phyloP scores from a whole-genome alignment of 768 basidiomycete genomes.

The Termitomyces sp. region DNA sequence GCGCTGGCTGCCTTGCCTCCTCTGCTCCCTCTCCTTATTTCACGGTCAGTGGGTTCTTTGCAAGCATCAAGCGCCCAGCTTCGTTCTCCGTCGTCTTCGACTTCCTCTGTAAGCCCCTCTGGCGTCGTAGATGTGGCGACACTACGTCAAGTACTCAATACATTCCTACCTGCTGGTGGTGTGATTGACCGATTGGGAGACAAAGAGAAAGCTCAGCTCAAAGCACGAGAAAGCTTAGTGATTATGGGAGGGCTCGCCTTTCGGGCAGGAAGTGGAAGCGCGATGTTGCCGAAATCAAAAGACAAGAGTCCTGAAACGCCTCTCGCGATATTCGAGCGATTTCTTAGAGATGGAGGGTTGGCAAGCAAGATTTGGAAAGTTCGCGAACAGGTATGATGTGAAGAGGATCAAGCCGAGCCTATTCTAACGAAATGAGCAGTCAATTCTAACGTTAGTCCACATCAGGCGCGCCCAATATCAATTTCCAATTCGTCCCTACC shows the following conservation, averaged over 20 bases:
- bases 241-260: conserved; percentile 70
- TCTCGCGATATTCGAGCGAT: conserved; percentile 62
- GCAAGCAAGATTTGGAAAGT: conserved; percentile 82
- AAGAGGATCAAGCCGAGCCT: neutral
- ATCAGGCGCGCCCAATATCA: conserved; percentile 65
- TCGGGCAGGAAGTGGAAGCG: conserved; percentile 41
- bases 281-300: conserved; percentile 39
- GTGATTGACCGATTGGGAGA: conserved; percentile 83
- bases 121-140: conserved; percentile 45
- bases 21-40: conserved; percentile 57
- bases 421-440: conserved; percentile 24
- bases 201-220: conserved; percentile 64
- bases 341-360: conserved; percentile 66
- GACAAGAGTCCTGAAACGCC: conserved; percentile 69
- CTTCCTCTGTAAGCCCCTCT: conserved; percentile 36
- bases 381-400: conserved; percentile 67
- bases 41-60: conserved; percentile 25
- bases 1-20: conserved; percentile 66
- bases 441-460: conserved; percentile 64
- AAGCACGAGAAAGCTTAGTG: conserved; percentile 73
- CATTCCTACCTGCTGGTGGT: conserved; percentile 72
- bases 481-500: conserved; percentile 79
- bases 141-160: conserved; percentile 61
- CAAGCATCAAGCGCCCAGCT: conserved; percentile 24
- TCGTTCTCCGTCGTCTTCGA: conserved; percentile 49